These are phyloP conservation scores for Papiliotrema fonsecae DNA, from an alignment of 1,284 basidiomycete species.

Conservation along the genomic window DNA sequence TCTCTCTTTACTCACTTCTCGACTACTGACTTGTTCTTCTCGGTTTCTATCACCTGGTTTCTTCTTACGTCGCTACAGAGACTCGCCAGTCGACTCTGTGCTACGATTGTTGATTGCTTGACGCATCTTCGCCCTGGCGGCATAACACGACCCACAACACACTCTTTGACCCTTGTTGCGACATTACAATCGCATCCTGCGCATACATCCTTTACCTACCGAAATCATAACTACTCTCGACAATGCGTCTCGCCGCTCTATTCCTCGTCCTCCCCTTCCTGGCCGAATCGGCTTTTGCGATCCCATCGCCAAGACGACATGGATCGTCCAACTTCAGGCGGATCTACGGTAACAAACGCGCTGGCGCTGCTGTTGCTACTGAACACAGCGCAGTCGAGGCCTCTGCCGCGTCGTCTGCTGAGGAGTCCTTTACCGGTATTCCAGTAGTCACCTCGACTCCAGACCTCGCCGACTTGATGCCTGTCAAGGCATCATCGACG, in stretches of 20 bases:
- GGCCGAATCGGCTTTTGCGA: background rate
- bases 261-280: slow-evolving; percentile 5
- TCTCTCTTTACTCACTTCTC: too few relatives aligned
- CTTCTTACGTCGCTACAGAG: too few relatives aligned
- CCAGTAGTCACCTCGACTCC: slow-evolving; percentile 4
- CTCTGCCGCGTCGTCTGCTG: background rate
- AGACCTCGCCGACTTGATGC: background rate
- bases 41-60: too few relatives aligned
- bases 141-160: background rate
- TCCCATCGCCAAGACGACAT: background rate
- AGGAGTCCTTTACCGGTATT: background rate
- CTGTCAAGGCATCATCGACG: background rate
- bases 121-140: slow-evolving; percentile 1
- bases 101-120: background rate
- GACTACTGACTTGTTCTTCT: too few relatives aligned
- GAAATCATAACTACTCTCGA: background rate
- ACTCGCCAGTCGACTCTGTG: background rate
- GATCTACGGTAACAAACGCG: background rate
- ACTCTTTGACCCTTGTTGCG: background rate
- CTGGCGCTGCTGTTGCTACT: background rate
- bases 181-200: background rate
- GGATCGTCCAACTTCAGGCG: background rate
- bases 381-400: background rate
- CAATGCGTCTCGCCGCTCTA: slow-evolving; percentile 3
- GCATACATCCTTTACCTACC: background rate